Base-by-base conservation (phyloP, 1,284 basidiomycete species). In the Pascua sp. region DNA sequence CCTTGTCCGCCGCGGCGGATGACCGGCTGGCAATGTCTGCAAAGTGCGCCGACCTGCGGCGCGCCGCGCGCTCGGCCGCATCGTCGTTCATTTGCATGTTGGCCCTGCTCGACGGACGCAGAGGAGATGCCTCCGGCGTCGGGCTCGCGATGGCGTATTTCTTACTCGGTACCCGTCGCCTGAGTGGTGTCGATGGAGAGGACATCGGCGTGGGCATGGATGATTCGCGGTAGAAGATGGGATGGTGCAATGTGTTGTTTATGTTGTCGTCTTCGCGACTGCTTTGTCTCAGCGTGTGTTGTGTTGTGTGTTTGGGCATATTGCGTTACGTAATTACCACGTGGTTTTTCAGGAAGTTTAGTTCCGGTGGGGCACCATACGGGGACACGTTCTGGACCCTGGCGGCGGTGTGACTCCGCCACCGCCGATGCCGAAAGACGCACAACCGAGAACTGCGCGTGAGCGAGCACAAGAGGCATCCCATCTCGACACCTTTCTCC, bases 21-120 rank as follows among this genome's bases (percentile, higher is more conserved):
- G 24, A 32, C 24, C 24, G 24, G 24, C 24, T 32, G 13, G 47
- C 58, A 10, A 67, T 51, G 45, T 68, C 65, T 2, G 60, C 62
- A 57, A 75, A 75, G 52, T 72, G 72, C 1, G 73, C 70, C 2
- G 67, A 70, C 55, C 70, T 71, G 15, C 73, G 57, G 15, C 73
- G 47, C 2, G 65, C 63, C 0, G 72, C 70, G 16, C 70, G 70
- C 46, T 76, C 73, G 2, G 71, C 69, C 8, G 53, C 63, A 51
- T 76, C 72, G 60, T 73, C 70, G 61, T 73, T 75, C 43, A 70
- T 57, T 18, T 53, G 50, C 40, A 63, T 61, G 46, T 63, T 62
- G 42, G 52, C 47, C 15, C 47, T 52, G 16, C 24, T 49, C 24
- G 53, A 53, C 18, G 51, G 49, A 13, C 51, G 46, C 11, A 59